Evolutionary conservation across 106 monocot species (phyloP).

Genomic region (Dendrobium officinale): DNA sequence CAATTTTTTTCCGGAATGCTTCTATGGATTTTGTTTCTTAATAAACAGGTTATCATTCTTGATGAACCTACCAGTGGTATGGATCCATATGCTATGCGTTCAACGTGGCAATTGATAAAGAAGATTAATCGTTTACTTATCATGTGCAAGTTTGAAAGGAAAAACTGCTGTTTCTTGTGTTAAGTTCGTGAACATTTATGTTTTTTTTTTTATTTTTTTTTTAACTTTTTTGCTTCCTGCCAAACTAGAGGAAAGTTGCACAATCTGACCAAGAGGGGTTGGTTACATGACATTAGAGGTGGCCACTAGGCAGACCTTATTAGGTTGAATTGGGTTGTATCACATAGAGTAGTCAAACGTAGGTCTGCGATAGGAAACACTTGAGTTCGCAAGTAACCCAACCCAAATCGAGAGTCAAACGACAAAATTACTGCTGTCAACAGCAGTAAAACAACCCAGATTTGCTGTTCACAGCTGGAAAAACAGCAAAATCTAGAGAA

Average conservation of each 20-base stretch:
- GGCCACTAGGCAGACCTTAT: neutral
- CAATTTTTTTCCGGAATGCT: constrained; percentile 9
- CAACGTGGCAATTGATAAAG: constrained; percentile 90
- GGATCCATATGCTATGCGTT: constrained; percentile 95
- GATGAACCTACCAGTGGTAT: constrained; percentile 98
- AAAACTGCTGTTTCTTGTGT: too few relatives aligned
- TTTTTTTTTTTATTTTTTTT: neutral
- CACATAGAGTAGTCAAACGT: neutral
- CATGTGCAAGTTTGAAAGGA: too few relatives aligned
- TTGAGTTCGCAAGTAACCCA: too few relatives aligned
- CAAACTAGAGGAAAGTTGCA: neutral
- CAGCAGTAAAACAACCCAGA: too few relatives aligned
- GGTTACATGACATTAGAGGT: neutral
- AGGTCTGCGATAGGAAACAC: too few relatives aligned
- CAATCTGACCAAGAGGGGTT: neutral
- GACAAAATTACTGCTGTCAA: too few relatives aligned
- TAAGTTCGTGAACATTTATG: neutral
- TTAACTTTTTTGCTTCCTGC: neutral
- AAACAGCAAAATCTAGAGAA: too few relatives aligned
- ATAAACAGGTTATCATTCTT: constrained; percentile 73
- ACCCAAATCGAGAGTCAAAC: too few relatives aligned
- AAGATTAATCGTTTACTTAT: constrained; percentile 16
- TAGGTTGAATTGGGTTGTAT: neutral
- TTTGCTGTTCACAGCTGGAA: too few relatives aligned
- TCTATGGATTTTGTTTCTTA: neutral